These are phyloP conservation scores for Chrysosporium keratinophilum DNA, from an alignment of 2,329 filamentous ascomycete genomes.

Conservation along the genomic window DNA sequence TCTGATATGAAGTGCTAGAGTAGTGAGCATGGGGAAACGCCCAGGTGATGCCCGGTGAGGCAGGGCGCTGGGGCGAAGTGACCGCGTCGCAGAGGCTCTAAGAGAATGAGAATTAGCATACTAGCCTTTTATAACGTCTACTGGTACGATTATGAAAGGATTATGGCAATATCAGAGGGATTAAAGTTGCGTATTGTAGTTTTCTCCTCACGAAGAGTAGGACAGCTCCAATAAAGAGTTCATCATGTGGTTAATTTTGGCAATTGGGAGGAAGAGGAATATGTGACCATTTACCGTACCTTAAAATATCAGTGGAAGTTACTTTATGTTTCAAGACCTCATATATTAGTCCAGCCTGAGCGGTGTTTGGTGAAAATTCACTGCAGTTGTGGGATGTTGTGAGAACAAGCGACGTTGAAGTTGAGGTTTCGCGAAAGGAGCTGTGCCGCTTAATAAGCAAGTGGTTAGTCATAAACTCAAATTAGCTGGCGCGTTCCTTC, in stretches of 20 bases:
- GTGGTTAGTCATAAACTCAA: no score
- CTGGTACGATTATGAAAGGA: background rate
- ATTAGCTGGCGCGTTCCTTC: no score
- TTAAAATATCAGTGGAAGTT: background rate
- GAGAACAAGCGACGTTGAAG: background rate
- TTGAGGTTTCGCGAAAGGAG: background rate
- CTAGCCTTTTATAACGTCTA: background rate
- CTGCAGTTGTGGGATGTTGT: background rate
- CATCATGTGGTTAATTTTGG: slow-evolving; percentile 18
- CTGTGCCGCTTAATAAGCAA: background rate
- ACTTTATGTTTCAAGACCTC: no score
- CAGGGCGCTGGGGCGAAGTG: background rate
- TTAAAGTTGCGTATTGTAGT: slow-evolving; percentile 19
- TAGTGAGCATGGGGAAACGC: background rate
- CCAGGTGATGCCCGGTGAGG: background rate
- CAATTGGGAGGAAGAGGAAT: background rate
- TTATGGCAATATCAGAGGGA: slow-evolving; percentile 15
- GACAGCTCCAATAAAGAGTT: slow-evolving; percentile 28
- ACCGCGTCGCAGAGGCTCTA: background rate
- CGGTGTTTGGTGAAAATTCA: background rate
- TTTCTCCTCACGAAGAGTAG: slow-evolving; percentile 22
- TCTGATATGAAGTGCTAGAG: background rate
- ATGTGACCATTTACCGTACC: slow-evolving; percentile 1
- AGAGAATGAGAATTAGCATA: slow-evolving; percentile 7
- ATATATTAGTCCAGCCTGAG: background rate